These are phyloP conservation scores for Amoebophrya sp. DNA, from an alignment of 169 alveolate species.

Conservation along the genomic window DNA sequence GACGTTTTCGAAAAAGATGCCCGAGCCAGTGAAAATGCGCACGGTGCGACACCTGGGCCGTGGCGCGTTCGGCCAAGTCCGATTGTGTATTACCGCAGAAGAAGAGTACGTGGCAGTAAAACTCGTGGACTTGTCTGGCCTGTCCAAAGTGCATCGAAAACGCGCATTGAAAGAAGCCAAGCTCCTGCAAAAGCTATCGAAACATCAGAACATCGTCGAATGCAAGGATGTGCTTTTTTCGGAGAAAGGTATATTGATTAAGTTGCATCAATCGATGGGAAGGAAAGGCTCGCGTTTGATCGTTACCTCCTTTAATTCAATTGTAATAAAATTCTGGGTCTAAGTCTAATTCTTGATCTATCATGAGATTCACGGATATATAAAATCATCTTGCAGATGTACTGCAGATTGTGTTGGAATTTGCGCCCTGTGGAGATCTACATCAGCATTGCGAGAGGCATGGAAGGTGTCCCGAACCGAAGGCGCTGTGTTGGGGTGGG, in stretches of 20 bases:
- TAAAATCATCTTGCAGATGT: no score
- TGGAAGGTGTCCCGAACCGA: not conserved
- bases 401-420: not conserved
- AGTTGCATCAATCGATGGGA: no score
- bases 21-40: not conserved
- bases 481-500: constrained; percentile 1
- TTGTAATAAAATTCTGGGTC: no score
- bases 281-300: no score
- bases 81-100: not conserved
- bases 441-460: not conserved
- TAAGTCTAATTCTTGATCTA: no score
- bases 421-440: not conserved
- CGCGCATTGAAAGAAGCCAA: constrained; percentile 10
- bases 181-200: not conserved
- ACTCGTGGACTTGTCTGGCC: not conserved
- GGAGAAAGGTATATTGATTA: no score
- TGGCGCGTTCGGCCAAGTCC: constrained; percentile 14
- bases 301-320: no score
- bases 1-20: no score
- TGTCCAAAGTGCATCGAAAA: not conserved
- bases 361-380: no score
- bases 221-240: not conserved
- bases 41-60: not conserved
- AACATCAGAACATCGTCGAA: not conserved
- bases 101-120: not conserved